Evolutionary conservation across 176 grass and related monocot species (phyloP).

Genomic region (Eragrostis nindensis): DNA sequence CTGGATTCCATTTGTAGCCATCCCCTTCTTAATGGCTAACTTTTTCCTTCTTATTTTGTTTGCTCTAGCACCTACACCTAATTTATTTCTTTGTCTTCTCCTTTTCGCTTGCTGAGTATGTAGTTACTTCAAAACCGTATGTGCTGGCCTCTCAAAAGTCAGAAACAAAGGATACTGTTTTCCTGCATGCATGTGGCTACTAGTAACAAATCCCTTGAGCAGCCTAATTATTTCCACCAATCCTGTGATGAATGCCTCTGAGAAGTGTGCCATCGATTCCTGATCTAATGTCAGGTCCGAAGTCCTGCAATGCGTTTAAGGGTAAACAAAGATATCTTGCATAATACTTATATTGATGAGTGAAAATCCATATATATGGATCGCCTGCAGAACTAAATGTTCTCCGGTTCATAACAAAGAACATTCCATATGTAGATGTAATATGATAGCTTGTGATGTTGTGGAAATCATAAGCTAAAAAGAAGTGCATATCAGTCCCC

Average conservation of each 20-base stretch:
- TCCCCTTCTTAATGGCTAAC: slow-evolving; percentile 13
- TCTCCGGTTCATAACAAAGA: no score
- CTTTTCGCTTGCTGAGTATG: slow-evolving; percentile 40
- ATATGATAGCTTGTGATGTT: no score
- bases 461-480: no score
- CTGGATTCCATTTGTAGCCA: background rate
- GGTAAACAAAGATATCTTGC: slow-evolving; percentile 44
- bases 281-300: slow-evolving; percentile 38
- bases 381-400: slow-evolving; percentile 47
- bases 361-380: slow-evolving; percentile 48
- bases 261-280: slow-evolving; percentile 21
- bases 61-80: slow-evolving; percentile 18
- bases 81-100: slow-evolving; percentile 46
- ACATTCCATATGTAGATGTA: no score
- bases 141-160: slow-evolving; percentile 35
- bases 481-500: slow-evolving; percentile 35
- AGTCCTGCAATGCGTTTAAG: slow-evolving; percentile 40
- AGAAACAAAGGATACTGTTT: no score
- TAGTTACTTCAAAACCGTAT: no score
- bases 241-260: background rate
- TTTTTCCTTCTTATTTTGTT: slow-evolving; percentile 21
- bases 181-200: slow-evolving; percentile 18
- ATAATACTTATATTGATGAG: slow-evolving; percentile 36
- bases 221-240: background rate
- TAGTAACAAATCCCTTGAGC: slow-evolving; percentile 4